Evolutionary conservation across 768 basidiomycete species (phyloP).

Genomic region (Lepiota brunneoincarnata): DNA sequence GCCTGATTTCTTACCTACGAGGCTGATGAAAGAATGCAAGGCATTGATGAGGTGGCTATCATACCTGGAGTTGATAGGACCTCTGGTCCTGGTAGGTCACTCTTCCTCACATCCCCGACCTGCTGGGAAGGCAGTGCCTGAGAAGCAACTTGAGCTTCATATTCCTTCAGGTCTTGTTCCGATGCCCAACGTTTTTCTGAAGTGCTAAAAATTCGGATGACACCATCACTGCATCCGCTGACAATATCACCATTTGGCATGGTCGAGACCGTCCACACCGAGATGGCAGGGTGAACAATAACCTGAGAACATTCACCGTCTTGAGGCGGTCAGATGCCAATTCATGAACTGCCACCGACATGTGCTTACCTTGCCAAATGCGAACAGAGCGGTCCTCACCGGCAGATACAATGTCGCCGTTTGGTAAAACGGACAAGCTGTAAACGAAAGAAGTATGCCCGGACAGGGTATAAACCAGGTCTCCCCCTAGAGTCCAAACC

Average conservation of each 20-base stretch:
- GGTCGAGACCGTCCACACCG: constrained; percentile 91
- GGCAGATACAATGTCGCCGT: constrained; percentile 80
- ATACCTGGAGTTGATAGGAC: constrained; percentile 70
- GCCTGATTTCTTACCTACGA: constrained; percentile 83
- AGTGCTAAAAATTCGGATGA: constrained; percentile 83
- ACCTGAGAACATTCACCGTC: constrained; percentile 89
- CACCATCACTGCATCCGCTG: constrained; percentile 86
- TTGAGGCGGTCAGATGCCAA: constrained; percentile 22
- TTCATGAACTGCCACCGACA: constrained; percentile 19
- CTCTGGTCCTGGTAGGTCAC: constrained; percentile 85
- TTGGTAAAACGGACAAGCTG: constrained; percentile 77
- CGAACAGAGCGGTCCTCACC: constrained; percentile 94
- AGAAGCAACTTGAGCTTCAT: constrained; percentile 72
- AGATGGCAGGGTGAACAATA: constrained; percentile 90
- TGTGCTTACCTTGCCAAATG: constrained; percentile 74
- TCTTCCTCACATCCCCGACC: constrained; percentile 90
- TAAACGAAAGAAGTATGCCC: constrained; percentile 99
- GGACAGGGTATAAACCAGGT: constrained; percentile 71
- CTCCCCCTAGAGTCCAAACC: constrained; percentile 87
- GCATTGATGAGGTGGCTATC: constrained; percentile 15
- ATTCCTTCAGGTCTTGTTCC: constrained; percentile 58
- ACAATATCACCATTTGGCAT: constrained; percentile 92
- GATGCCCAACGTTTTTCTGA: constrained; percentile 73
- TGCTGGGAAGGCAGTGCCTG: constrained; percentile 84
- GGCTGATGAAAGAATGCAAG: background rate